A percentile compares a stretch with the other conserved stretches of the same genome.
These are phyloP conservation scores for Colletotrichum tropicale DNA, from an alignment of 2,329 filamentous ascomycete genomes.

Conservation along the genomic window DNA sequence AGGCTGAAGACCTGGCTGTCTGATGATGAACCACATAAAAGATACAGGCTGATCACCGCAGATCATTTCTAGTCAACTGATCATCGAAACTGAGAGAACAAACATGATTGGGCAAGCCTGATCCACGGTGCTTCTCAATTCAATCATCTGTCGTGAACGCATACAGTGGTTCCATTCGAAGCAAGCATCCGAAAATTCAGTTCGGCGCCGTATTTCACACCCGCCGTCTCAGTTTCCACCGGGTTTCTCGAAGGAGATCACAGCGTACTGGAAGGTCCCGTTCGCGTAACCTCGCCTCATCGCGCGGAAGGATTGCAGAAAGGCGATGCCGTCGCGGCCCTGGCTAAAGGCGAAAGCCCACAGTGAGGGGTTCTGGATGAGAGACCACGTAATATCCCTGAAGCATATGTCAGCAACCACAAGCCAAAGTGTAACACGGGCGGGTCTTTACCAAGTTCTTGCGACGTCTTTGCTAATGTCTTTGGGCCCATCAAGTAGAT, in stretches of 20 bases:
- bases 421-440: background rate
- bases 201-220: background rate
- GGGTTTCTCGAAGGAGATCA: conserved; percentile 59
- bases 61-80: background rate
- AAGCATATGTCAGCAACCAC: background rate
- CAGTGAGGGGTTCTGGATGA: conserved; percentile 63
- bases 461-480: conserved; percentile 64
- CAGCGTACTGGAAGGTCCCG: conserved; percentile 61
- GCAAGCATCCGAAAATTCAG: background rate
- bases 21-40: background rate
- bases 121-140: background rate
- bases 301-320: conserved; percentile 64
- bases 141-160: background rate
- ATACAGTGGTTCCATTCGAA: background rate
- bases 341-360: conserved; percentile 67
- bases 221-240: background rate
- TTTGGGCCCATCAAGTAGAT: conserved; percentile 48
- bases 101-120: background rate
- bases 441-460: conserved; percentile 58
- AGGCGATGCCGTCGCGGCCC: conserved; percentile 63
- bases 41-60: background rate
- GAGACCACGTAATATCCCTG: conserved; percentile 67
- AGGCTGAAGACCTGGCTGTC: background rate
- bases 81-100: background rate
- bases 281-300: conserved; percentile 66